Percentiles rank a stretch among this genome's conserved stretches.
Evolutionary conservation across 106 monocot genomes (phyloP).

Genomic region (Apostasia ramifera): DNA sequence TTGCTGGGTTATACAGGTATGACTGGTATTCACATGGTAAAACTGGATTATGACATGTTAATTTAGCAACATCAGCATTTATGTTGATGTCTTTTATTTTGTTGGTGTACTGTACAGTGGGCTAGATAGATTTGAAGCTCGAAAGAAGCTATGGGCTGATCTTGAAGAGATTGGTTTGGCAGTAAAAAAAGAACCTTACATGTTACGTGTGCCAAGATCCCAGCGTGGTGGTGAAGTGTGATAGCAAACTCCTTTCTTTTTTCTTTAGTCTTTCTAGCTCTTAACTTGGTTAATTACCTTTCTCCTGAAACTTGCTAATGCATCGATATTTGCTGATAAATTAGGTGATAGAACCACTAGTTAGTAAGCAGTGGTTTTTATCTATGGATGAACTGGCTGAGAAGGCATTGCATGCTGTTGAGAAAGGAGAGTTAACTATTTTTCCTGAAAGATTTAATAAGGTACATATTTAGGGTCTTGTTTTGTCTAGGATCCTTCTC

Average conservation of each 20-base stretch:
- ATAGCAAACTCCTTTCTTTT: conserved; percentile 9
- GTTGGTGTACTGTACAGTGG: conserved; percentile 40
- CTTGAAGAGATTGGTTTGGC: conserved; percentile 88
- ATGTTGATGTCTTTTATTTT: not conserved
- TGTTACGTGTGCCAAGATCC: conserved; percentile 83
- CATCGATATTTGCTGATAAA: not conserved
- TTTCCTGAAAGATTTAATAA: conserved; percentile 97
- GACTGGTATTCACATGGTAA: conserved; percentile 2
- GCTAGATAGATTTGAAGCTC: conserved; percentile 87
- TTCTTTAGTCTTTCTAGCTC: not conserved
- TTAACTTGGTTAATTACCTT: not conserved
- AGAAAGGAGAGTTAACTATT: conserved; percentile 63
- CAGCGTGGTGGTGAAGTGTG: conserved; percentile 98
- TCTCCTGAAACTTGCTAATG: not conserved
- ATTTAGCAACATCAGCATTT: not conserved
- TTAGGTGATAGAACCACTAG: conserved; percentile 94
- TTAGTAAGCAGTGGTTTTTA: conserved; percentile 99
- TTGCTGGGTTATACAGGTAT: conserved; percentile 82
- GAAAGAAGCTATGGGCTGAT: conserved; percentile 92
- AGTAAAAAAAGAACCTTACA: conserved; percentile 79
- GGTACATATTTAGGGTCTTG: conserved; percentile 26
- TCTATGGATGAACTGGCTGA: conserved; percentile 95
- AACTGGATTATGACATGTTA: not conserved
- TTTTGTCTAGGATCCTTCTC: too few species aligned
- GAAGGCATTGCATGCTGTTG: conserved; percentile 86